Conservation (phyloP, 305 asterid species). For the Nicotiana rustica region DNA sequence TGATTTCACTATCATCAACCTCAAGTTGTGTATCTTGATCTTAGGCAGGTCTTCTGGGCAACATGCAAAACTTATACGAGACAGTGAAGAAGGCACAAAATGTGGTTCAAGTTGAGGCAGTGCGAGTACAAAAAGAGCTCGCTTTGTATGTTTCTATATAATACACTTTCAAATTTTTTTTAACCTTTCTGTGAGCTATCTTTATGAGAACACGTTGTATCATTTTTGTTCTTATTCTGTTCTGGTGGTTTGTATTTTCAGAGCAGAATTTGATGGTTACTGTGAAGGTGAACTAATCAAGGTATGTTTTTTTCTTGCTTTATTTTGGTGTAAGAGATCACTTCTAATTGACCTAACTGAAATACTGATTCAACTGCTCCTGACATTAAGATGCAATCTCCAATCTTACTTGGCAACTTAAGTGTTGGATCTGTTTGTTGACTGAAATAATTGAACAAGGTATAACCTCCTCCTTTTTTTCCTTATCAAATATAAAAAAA, state of each 20-base stretch:
- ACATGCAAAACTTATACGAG: constrained; percentile 95
- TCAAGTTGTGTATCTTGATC: constrained; percentile 36
- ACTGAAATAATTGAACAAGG: neutral
- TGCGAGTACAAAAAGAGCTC: constrained; percentile 91
- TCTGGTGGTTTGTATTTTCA: constrained; percentile 46
- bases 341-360: neutral
- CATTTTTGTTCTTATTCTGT: constrained; percentile 25
- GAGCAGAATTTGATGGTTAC: constrained; percentile 97
- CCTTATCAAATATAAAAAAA: neutral
- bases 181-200: neutral
- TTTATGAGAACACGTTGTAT: constrained; percentile 17
- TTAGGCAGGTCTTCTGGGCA: constrained; percentile 94
- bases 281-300: constrained; percentile 89
- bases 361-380: neutral
- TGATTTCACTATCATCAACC: constrained; percentile 20
- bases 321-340: neutral
- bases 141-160: constrained; percentile 63
- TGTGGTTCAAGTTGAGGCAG: constrained; percentile 99
- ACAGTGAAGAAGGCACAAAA: constrained; percentile 97
- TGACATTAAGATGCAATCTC: neutral
- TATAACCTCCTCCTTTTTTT: neutral
- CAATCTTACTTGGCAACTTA: neutral
- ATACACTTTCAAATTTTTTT: neutral
- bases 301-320: constrained; percentile 50
- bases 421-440: neutral